Base-by-base conservation (phyloP, 257 asterid species). In the Rauvolfia tetraphylla region DNA sequence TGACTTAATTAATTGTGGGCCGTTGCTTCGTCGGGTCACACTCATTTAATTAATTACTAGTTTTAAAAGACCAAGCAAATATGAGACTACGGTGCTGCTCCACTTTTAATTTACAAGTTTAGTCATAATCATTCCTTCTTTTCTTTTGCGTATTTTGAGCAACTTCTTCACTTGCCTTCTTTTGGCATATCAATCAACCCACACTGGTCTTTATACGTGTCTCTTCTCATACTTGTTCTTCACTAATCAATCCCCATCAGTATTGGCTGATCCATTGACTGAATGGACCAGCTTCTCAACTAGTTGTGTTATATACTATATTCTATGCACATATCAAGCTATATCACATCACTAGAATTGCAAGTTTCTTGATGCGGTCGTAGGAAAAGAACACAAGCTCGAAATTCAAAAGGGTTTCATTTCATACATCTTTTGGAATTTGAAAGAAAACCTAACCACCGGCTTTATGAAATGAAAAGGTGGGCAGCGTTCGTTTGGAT, bases 371-470 rank as follows among this genome's bases (percentile, higher is more conserved):
- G 69, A 36, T 38, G 84, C 80, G 86, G 79, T 58, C n/a, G n/a
- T 48, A 76, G 65, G 48, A 53, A 73, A 59, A 58, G 74, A 73
- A 78, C 86, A 73, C 83, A 80, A 76, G 53, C 33, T 41, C 62
- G 11, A 56, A 58, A 56, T 72, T 53, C 17, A 48, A 79, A 70
- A 53, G 63, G 38, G 44, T 25, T 29, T 38, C 31, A 36, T 31
- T 29, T 71, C 71, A 53, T 11, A 14, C 36, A 53, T n/a, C 70
- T 31, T 67, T 46, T 53, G 77, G 75, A 82, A 81, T 74, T 77
- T 74, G 39, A 74, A 63, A 80, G 48, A 76, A 54, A 67, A 34
- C 82, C 82, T 73, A 82, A 82, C 83, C 78, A 73, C 71, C 46
- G 31, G 73, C 46, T 20, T 51, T 41, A 53, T 33, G 73, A 53